A percentile compares a stretch with the other conserved stretches of the same genome.
Conservation (phyloP, 2,329 filamentous ascomycete species). For the Fusarium abutilonis region DNA sequence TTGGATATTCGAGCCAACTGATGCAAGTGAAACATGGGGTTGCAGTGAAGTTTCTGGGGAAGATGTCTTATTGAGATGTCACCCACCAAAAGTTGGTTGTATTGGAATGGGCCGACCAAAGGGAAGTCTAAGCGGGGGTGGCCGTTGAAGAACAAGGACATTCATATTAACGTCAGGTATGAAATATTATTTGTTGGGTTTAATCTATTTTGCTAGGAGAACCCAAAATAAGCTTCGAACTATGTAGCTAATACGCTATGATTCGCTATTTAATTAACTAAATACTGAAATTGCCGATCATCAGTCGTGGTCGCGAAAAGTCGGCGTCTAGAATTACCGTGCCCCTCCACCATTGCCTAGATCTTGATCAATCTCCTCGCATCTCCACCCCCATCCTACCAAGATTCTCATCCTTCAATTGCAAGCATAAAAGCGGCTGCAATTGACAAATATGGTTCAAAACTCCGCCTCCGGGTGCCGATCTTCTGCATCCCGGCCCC, state of each 20-base stretch:
- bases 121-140: slow-evolving; percentile 21
- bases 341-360: background rate
- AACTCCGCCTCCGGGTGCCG: background rate
- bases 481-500: background rate
- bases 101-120: background rate
- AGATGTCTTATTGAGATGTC: background rate
- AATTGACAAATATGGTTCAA: slow-evolving; percentile 37
- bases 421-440: slow-evolving; percentile 25
- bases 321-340: slow-evolving; percentile 20
- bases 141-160: background rate
- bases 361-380: background rate
- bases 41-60: background rate
- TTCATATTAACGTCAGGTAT: too few relatives aligned
- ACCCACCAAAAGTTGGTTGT: background rate
- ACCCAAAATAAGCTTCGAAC: too few relatives aligned
- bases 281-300: slow-evolving; percentile 3
- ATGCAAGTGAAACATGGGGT: background rate
- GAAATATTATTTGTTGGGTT: background rate
- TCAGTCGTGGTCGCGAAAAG: background rate
- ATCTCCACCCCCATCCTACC: slow-evolving; percentile 6
- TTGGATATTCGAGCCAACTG: slow-evolving; percentile 5
- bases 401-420: background rate
- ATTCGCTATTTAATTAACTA: too few relatives aligned
- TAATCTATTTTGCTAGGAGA: too few relatives aligned
- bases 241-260: too few relatives aligned